Conservation (phyloP, 495 filamentous ascomycete species). For the Cercophora newfieldiana region DNA sequence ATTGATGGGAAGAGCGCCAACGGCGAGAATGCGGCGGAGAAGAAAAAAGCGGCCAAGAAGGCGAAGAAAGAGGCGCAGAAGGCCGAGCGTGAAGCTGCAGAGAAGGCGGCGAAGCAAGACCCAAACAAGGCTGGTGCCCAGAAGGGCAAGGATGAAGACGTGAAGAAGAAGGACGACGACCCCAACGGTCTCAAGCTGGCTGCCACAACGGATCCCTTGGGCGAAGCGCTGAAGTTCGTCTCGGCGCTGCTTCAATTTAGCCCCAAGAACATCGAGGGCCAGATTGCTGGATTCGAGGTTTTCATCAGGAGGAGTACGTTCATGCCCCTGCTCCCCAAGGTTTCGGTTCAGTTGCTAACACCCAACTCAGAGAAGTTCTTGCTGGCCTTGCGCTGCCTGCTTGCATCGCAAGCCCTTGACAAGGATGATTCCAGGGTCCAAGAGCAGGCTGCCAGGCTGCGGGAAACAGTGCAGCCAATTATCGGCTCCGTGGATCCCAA, state of each 20-base stretch:
- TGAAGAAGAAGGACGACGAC: conserved; percentile 86
- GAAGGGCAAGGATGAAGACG: conserved; percentile 49
- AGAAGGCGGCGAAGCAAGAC: conserved; percentile 70
- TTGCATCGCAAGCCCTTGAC: conserved; percentile 68
- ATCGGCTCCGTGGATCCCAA: conserved; percentile 58
- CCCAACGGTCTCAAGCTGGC: conserved; percentile 76
- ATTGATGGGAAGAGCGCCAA: conserved; percentile 46
- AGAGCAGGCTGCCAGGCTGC: conserved; percentile 72
- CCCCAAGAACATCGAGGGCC: conserved; percentile 78
- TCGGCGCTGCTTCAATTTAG: conserved; percentile 74
- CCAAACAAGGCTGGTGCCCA: conserved; percentile 57
- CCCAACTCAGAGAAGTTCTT: conserved; percentile 67
- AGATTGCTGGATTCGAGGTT: conserved; percentile 88
- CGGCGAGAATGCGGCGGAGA: conserved; percentile 64
- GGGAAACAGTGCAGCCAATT: conserved; percentile 58
- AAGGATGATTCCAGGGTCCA: conserved; percentile 72
- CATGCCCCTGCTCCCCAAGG: neutral
- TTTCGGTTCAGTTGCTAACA: conserved; percentile 28
- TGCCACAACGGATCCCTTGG: conserved; percentile 76
- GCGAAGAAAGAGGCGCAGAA: conserved; percentile 89
- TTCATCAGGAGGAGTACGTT: conserved; percentile 73
- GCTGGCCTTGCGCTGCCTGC: conserved; percentile 81
- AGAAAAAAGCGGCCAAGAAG: conserved; percentile 94
- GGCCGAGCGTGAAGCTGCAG: conserved; percentile 75
- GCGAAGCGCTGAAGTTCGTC: conserved; percentile 86